Base-by-base conservation (phyloP, 352 stramenopile species). In the Globisporangium cylindrosporum region DNA sequence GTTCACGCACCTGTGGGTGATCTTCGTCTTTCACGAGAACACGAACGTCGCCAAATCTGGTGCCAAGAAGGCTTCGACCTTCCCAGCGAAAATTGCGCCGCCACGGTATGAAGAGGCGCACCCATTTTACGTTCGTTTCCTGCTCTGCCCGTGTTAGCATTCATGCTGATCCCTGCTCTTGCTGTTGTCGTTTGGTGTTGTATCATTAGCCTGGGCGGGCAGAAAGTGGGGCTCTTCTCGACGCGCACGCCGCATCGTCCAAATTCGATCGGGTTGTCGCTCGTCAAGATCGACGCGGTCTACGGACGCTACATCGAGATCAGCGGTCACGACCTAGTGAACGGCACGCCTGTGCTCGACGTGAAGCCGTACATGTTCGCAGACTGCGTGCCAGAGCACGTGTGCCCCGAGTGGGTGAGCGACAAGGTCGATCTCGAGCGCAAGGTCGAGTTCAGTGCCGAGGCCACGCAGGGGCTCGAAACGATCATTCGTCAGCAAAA, bases 361-460 rank as follows among this genome's bases (percentile, higher is more conserved):
- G 93, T 99, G 59, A 99, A 99, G 79, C 98, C 98, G 10, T 99
- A 98, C 74, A 97, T 99, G 51, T 85, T 86, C 14, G 87, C 88
- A 43, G 88, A 96, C 75, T 84, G 78, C 58, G 76, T 95, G 7
- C 63, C 68, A 3, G 77, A 77, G 59, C 76, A 91, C 61, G 59
- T 78, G 32, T 83, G 89, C 7, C 88, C 88, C 4, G 68, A 86
- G 27, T 95, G 88, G 88, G 85, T 95, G 53, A 81, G 73, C 56
- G 78, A 87, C 32, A 72, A 78, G 48, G 78, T 81, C 36, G 86
- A 91, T 56, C 53, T 79, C 56, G 53, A 67, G 29, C 79, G 82
- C 55, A 68, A 72, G 0, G 81, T 95, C 25, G 73, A 83, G 64
- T 95, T 95, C 61, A 77, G 73, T 2, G 36, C 66, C 0, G 69